Conservation (phyloP, 192 early-diverging fungal genomes). For the Backusella morwellensis region DNA sequence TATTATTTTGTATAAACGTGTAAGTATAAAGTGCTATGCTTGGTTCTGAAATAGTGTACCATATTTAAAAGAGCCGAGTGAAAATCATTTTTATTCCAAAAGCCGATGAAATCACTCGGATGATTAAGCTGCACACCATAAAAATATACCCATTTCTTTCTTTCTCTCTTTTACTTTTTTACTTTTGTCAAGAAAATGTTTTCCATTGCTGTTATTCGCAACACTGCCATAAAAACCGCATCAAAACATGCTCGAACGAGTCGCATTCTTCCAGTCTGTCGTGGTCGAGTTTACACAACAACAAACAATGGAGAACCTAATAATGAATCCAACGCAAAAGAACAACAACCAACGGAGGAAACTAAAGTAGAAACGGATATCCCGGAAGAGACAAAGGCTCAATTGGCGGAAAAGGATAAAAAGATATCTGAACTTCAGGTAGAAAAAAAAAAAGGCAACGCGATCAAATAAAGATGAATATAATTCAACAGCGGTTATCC, state of each 20-base stretch:
- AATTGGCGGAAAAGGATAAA: slow-evolving; percentile 66
- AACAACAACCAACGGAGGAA: not conserved
- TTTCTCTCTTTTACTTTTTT: not conserved
- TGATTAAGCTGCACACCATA: not conserved
- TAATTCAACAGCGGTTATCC: not conserved
- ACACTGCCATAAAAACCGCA: not conserved
- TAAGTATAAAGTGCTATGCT: not conserved
- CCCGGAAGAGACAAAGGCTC: slow-evolving; percentile 1
- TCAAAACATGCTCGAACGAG: not conserved
- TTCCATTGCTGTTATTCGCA: not conserved
- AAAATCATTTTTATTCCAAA: too few relatives aligned
- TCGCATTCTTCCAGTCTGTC: not conserved
- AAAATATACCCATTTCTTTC: not conserved
- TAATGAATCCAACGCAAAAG: slow-evolving; percentile 1
- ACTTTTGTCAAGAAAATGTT: not conserved
- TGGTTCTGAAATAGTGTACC: not conserved
- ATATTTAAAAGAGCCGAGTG: not conserved
- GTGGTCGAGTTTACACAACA: slow-evolving; percentile 25
- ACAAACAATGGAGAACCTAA: slow-evolving; percentile 30
- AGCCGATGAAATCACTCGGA: not conserved
- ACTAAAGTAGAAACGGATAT: slow-evolving; percentile 10
- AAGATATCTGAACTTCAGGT: slow-evolving; percentile 81
- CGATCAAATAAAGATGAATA: not conserved
- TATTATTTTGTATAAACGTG: not conserved
- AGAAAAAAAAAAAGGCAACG: not conserved